phyloP scores from a whole-genome alignment of 1,139 yeast genomes.

The Blastobotrys arbuscula region DNA sequence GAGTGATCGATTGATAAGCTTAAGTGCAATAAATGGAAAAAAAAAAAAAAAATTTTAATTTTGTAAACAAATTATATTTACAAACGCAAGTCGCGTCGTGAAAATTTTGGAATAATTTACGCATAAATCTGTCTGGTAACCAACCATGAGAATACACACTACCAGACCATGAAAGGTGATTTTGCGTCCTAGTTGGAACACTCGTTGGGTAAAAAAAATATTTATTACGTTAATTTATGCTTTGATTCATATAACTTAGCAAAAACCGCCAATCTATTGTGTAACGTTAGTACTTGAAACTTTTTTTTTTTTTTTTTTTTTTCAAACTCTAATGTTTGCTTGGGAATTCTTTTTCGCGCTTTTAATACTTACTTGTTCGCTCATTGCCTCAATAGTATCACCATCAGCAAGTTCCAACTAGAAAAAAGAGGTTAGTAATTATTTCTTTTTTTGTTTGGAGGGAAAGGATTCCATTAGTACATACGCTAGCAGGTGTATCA shows the following conservation, averaged over 20 bases:
- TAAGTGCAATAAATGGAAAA: too few species aligned
- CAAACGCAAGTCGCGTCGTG: too few species aligned
- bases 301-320: neutral
- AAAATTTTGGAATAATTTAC: too few species aligned
- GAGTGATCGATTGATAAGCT: too few species aligned
- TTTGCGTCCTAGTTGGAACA: neutral
- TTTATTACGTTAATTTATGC: too few species aligned
- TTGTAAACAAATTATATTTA: too few species aligned
- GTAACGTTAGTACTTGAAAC: neutral
- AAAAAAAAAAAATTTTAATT: too few species aligned
- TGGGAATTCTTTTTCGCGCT: too few species aligned
- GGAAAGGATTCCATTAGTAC: conserved; percentile 21
- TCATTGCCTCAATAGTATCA: conserved; percentile 96
- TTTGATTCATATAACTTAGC: too few species aligned
- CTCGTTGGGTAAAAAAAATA: neutral
- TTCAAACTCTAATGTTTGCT: neutral
- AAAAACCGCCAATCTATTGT: conserved; percentile 1
- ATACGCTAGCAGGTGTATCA: conserved; percentile 77
- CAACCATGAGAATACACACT: too few species aligned
- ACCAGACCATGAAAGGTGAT: neutral
- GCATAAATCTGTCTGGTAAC: too few species aligned
- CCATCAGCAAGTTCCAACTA: conserved; percentile 85
- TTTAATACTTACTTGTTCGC: conserved; percentile 82
- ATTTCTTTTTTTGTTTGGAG: neutral
- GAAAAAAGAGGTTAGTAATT: neutral